A percentile compares a stretch with the other conserved stretches of the same genome.
These are phyloP conservation scores for Malassezia sp. DNA, from an alignment of 1,284 basidiomycete species.

Conservation along the genomic window DNA sequence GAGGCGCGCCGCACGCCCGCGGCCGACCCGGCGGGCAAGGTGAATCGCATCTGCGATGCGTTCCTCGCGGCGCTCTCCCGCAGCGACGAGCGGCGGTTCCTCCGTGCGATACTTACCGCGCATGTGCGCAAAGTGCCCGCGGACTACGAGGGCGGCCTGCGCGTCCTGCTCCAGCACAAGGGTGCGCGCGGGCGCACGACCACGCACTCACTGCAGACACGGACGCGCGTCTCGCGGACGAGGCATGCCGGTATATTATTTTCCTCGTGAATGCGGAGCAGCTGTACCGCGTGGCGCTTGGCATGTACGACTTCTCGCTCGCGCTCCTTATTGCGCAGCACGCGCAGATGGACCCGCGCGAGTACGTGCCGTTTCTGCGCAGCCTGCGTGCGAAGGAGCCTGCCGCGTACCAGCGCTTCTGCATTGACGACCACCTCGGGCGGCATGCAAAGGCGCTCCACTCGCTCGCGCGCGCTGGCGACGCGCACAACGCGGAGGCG, in stretches of 20 bases:
- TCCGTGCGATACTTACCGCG: slow-evolving; percentile 82
- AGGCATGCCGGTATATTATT: slow-evolving; percentile 95
- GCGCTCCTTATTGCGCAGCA: slow-evolving; percentile 94
- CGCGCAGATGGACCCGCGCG: slow-evolving; percentile 90
- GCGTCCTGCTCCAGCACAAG: slow-evolving; percentile 65
- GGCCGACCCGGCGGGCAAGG: slow-evolving; percentile 47
- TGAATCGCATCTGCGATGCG: slow-evolving; percentile 66
- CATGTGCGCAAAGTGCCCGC: slow-evolving; percentile 83
- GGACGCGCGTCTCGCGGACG: slow-evolving; percentile 66
- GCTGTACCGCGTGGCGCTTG: slow-evolving; percentile 84
- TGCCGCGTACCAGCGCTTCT: slow-evolving; percentile 67
- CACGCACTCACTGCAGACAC: too few species aligned
- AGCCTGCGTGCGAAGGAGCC: slow-evolving; percentile 70
- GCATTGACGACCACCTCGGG: slow-evolving; percentile 83
- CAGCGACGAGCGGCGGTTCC: slow-evolving; percentile 60
- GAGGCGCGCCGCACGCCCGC: slow-evolving; percentile 6
- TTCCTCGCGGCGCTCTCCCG: slow-evolving; percentile 62
- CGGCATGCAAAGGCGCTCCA: slow-evolving; percentile 63
- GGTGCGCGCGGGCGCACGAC: too few species aligned
- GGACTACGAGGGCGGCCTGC: slow-evolving; percentile 75
- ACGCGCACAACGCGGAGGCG: slow-evolving; percentile 65
- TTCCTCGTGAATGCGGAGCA: slow-evolving; percentile 88
- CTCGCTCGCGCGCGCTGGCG: slow-evolving; percentile 66
- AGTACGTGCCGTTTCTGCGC: slow-evolving; percentile 91
- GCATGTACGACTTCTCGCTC: slow-evolving; percentile 96